phyloP scores from a whole-genome alignment of 345 rosid genomes.

The Cardamine resedifolia region DNA sequence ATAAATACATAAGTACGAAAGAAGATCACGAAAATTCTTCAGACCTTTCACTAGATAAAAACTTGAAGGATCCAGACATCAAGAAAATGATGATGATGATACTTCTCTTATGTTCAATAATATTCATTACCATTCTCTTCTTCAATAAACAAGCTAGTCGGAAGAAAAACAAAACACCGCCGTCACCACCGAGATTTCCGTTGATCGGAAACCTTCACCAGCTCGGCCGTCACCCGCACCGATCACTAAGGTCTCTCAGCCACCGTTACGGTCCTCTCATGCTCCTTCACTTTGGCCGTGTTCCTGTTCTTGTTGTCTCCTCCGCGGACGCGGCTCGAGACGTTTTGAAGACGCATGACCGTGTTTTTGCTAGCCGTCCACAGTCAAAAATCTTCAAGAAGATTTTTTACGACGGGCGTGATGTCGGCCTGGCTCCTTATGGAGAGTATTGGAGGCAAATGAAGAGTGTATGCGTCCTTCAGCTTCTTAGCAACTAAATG shows the following conservation, averaged over 20 bases:
- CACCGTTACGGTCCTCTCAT: background rate
- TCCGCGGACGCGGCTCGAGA: background rate
- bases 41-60: background rate
- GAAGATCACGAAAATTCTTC: background rate
- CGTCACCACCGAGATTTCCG: background rate
- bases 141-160: background rate
- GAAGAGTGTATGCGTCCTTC: no score
- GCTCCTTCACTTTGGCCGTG: background rate
- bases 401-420: no score
- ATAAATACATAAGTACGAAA: background rate
- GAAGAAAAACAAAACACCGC: background rate
- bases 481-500: no score
- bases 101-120: background rate
- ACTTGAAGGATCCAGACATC: background rate
- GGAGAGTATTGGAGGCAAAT: no score
- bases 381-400: no score
- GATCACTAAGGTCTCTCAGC: background rate
- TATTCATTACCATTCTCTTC: background rate
- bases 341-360: no score
- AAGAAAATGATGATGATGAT: background rate
- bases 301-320: background rate
- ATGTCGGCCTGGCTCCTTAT: no score
- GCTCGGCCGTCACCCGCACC: background rate
- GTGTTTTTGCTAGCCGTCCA: no score
- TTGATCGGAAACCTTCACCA: background rate